Evolutionary conservation across 2,329 filamentous ascomycete species (phyloP).

Genomic region (Ciborinia camelliae): DNA sequence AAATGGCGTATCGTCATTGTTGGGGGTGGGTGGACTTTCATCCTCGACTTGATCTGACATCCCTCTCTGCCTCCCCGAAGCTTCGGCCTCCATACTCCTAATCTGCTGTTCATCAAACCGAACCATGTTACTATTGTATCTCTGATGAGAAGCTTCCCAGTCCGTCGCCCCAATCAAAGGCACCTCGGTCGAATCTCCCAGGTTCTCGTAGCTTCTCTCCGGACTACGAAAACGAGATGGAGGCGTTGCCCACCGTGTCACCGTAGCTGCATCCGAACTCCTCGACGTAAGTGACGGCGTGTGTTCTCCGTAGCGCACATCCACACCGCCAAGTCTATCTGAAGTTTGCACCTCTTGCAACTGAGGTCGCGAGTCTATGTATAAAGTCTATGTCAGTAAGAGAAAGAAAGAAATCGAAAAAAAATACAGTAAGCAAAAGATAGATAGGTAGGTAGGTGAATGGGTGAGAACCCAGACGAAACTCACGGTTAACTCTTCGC

Average conservation of each 20-base stretch:
- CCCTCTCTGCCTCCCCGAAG: conserved; percentile 24
- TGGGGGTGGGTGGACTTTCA: conserved; percentile 42
- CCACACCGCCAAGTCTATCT: conserved; percentile 27
- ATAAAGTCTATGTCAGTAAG: conserved; percentile 24
- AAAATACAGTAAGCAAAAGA: neutral
- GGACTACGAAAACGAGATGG: conserved; percentile 21
- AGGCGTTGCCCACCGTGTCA: conserved; percentile 33
- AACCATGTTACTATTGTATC: conserved; percentile 22
- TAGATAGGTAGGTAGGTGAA: neutral
- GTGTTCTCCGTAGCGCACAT: conserved; percentile 23
- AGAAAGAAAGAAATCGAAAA: neutral
- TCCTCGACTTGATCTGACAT: conserved; percentile 26
- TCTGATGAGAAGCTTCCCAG: neutral
- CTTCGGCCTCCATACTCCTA: conserved; percentile 27
- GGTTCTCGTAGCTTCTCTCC: neutral
- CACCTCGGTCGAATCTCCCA: conserved; percentile 19
- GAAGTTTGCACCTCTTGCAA: conserved; percentile 26
- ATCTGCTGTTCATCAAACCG: conserved; percentile 36
- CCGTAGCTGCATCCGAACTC: conserved; percentile 28
- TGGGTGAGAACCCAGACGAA: neutral
- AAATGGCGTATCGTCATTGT: conserved; percentile 80
- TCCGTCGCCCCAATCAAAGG: conserved; percentile 1
- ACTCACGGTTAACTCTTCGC: conserved; percentile 32
- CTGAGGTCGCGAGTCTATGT: conserved; percentile 29
- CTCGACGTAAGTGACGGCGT: conserved; percentile 31